These are phyloP conservation scores for Globisporangium takayamanum DNA, from an alignment of 352 stramenopile species.

Conservation along the genomic window DNA sequence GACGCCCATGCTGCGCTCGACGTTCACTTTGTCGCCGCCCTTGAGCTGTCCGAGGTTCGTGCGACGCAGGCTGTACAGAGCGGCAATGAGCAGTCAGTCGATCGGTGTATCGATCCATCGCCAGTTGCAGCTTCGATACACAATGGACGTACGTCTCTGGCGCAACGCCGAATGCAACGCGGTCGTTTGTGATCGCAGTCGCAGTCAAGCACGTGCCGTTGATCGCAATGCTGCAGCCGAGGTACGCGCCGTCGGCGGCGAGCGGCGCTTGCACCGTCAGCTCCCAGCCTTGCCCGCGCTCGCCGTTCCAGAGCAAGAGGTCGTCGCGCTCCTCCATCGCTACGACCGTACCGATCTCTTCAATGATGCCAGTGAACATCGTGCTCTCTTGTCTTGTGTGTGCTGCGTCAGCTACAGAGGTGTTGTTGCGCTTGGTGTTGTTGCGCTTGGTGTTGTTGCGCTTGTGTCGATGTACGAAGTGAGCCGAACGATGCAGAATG, in stretches of 20 bases:
- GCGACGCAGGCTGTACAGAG: conserved; percentile 52
- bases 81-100: background rate
- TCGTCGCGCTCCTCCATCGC: conserved; percentile 88
- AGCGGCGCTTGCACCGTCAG: conserved; percentile 77
- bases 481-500: too few relatives aligned
- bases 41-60: conserved; percentile 86
- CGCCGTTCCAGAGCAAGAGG: conserved; percentile 95
- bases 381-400: too few relatives aligned
- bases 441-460: too few relatives aligned
- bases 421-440: too few relatives aligned
- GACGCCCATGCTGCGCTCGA: conserved; percentile 87
- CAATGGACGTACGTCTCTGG: conserved; percentile 84
- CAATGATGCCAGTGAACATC: conserved; percentile 98
- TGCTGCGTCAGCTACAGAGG: too few relatives aligned
- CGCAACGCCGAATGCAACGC: conserved; percentile 92
- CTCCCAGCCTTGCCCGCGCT: conserved; percentile 84
- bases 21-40: conserved; percentile 91
- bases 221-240: conserved; percentile 95
- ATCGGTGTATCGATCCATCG: background rate
- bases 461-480: too few relatives aligned
- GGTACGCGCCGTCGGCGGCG: conserved; percentile 80
- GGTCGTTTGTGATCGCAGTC: conserved; percentile 83
- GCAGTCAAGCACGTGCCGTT: conserved; percentile 98
- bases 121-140: background rate
- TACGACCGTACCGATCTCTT: conserved; percentile 96